Percentiles rank a stretch among this genome's conserved stretches.
phyloP scores from a whole-genome alignment of 768 basidiomycete genomes.

The Cubamyces sp. region DNA sequence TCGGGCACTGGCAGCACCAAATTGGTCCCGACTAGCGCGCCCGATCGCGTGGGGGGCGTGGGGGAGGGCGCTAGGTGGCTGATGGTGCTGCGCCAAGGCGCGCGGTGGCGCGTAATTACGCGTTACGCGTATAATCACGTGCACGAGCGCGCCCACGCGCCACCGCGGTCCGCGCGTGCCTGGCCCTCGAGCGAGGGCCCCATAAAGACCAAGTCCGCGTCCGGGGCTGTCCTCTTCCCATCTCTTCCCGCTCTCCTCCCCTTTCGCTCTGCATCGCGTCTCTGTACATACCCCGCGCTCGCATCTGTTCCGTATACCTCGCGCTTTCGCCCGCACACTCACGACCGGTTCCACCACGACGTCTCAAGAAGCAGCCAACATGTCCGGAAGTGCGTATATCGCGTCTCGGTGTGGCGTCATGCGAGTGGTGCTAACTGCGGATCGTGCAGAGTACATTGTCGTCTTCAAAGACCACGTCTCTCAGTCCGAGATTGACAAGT shows the following conservation, averaged over 20 bases:
- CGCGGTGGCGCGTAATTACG: conserved; percentile 13
- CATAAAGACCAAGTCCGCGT: not conserved
- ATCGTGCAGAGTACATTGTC: conserved; percentile 54
- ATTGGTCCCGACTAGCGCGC: no score
- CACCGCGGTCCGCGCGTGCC: conserved; percentile 16
- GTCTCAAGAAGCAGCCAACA: conserved; percentile 7
- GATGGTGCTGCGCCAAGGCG: not conserved
- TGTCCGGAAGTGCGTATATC: conserved; percentile 30
- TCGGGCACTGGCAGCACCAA: no score
- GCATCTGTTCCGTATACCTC: conserved; percentile 1
- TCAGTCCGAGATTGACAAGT: conserved; percentile 46
- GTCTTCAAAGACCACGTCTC: conserved; percentile 54
- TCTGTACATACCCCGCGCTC: conserved; percentile 9
- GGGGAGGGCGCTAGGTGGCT: not conserved
- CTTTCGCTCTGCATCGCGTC: not conserved
- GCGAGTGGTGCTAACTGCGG: not conserved
- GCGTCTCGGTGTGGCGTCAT: not conserved
- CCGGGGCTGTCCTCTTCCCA: not conserved
- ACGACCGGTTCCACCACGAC: conserved; percentile 1
- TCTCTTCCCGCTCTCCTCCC: conserved; percentile 3
- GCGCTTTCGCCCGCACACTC: not conserved
- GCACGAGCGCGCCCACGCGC: conserved; percentile 1
- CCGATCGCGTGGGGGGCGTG: not conserved
- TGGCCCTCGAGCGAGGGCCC: not conserved
- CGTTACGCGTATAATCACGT: conserved; percentile 13